Evolutionary conservation across 2,329 filamentous ascomycete species (phyloP).

Genomic region (Xylariaceae sp.): DNA sequence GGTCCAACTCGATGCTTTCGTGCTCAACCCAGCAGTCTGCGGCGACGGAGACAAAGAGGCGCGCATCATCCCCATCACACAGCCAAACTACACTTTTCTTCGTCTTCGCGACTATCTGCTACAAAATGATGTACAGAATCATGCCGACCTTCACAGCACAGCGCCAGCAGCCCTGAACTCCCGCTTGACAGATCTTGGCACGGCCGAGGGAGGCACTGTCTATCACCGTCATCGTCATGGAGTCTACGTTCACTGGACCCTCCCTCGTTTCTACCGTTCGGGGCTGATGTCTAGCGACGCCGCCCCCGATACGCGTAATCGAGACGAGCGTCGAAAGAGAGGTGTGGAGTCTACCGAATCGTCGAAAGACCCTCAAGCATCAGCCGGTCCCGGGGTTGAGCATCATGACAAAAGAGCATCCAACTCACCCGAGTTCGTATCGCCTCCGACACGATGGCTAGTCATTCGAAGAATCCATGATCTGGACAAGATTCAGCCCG

Average conservation of each 20-base stretch:
- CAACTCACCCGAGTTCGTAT: slow-evolving; percentile 5
- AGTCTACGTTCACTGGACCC: slow-evolving; percentile 41
- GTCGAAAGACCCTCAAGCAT: no score
- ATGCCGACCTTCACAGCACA: slow-evolving; percentile 34
- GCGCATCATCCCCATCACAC: slow-evolving; percentile 38
- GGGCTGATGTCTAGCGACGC: slow-evolving; percentile 17
- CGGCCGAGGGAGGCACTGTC: not conserved
- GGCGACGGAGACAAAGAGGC: slow-evolving; percentile 18
- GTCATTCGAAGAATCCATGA: not conserved
- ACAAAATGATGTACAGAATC: slow-evolving; percentile 35
- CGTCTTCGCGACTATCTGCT: slow-evolving; percentile 34
- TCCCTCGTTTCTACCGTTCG: slow-evolving; percentile 35
- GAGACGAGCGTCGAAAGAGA: no score
- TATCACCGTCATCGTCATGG: slow-evolving; percentile 30
- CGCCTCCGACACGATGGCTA: not conserved
- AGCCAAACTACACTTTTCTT: slow-evolving; percentile 44
- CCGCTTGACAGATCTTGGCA: slow-evolving; percentile 35
- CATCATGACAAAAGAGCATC: no score
- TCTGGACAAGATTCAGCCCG: not conserved
- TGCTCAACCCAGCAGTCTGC: slow-evolving; percentile 28
- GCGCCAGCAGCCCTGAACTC: slow-evolving; percentile 30
- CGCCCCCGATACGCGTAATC: no score
- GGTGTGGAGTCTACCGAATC: no score
- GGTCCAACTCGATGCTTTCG: slow-evolving; percentile 31
- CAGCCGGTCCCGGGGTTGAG: no score